Evolutionary conservation across 2,329 filamentous ascomycete species (phyloP), one percentile per base, ranked within the genome.

Genomic region (Hypoxylon sp.): DNA sequence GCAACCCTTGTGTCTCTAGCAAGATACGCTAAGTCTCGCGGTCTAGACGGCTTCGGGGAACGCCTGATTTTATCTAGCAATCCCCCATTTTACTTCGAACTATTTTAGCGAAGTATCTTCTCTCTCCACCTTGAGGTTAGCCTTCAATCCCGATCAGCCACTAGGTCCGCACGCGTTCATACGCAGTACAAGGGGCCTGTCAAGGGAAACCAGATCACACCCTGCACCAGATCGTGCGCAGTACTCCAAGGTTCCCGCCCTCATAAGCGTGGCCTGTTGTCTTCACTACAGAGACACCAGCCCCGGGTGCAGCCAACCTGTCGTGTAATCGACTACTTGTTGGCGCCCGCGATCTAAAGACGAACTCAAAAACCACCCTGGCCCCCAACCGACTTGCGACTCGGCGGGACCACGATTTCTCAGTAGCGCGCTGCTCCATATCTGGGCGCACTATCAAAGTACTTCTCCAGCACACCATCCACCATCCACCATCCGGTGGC

Each of bases 401-500:
- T 67, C 62, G 59, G 61, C 58, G 68, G 69, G 50, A 67, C 62
- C 42, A 66, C 68, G 65, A 69, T 65, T 74, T 69, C 67, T 62
- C 51, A 65, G 63, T 69, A 54, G 58, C 62, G 58, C 55, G 54
- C 6, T 26, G 64, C 55, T 69, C 59, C 62, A 50, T 63, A 57
- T 50, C 65, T 59, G 51, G 54, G 55, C 60, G 54, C 52, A 58
- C 46, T 44, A n/a, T n/a, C n/a, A n/a, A n/a, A n/a, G n/a, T n/a
- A 48, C 54, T 67, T 71, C 69, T 73, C 69, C 71, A 74, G 66
- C 73, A 66, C 68, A 55, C 36, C 36, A n/a, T n/a, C n/a, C n/a
- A n/a, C n/a, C n/a, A n/a, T n/a, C n/a, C n/a, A n/a, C n/a, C n/a
- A 72, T 67, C 62, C 66, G 71, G 72, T 75, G 72, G 71, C 72